Percentiles rank a stretch among this genome's conserved stretches.
Evolutionary conservation across 1,284 basidiomycete genomes (phyloP).

Genomic region (Moesziomyces globuligerus): DNA sequence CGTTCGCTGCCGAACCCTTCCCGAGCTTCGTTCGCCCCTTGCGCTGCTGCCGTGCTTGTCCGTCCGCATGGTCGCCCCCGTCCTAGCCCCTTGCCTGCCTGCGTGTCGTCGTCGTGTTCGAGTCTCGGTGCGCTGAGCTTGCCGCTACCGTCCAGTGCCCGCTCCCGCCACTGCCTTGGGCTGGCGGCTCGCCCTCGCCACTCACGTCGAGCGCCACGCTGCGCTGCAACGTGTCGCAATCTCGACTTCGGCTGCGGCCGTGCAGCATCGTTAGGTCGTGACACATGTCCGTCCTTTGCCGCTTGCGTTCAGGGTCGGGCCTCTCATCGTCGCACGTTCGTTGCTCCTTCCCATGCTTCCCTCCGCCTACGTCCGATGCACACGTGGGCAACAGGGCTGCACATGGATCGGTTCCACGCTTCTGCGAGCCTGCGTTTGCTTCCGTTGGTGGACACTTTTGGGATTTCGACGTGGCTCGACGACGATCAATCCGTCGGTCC

Average conservation of each 20-base stretch:
- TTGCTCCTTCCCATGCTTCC: not conserved
- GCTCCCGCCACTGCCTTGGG: too few species aligned
- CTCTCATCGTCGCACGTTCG: not conserved
- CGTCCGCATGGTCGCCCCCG: not conserved
- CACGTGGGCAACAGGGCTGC: not conserved
- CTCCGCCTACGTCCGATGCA: not conserved
- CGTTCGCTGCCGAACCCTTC: conserved; percentile 9
- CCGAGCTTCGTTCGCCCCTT: conserved; percentile 15
- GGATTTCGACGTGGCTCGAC: not conserved
- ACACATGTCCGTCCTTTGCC: not conserved
- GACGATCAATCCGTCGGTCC: not conserved
- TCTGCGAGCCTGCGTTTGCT: too few species aligned
- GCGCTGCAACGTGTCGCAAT: not conserved
- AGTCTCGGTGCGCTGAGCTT: not conserved
- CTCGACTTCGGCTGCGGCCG: not conserved
- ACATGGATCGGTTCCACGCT: too few species aligned
- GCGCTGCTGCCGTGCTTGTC: not conserved
- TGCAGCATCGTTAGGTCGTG: not conserved
- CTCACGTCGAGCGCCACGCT: not conserved
- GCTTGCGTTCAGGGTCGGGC: not conserved
- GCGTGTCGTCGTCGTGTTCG: not conserved
- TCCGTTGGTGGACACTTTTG: too few species aligned
- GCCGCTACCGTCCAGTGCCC: not conserved
- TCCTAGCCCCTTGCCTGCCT: not conserved
- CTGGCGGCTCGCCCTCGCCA: not conserved